Conservation (phyloP, 305 asterid species). For the Plantago rigida region DNA sequence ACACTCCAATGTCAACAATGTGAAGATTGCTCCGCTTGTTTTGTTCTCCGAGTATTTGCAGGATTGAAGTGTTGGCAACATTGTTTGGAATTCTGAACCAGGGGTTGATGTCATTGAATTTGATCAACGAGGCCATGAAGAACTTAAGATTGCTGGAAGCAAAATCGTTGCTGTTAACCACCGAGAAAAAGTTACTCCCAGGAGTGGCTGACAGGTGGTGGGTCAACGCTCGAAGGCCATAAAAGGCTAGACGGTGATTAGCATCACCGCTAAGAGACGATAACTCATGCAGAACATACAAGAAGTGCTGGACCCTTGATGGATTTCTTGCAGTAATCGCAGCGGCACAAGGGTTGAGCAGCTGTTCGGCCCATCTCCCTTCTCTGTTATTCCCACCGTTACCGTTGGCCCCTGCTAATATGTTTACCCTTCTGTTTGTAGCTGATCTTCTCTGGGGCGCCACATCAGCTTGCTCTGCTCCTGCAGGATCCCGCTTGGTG, state of each 20-base stretch:
- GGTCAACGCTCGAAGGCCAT: conserved; percentile 64
- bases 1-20: conserved; percentile 79
- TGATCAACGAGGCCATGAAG: conserved; percentile 54
- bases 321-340: conserved; percentile 56
- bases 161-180: conserved; percentile 30
- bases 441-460: conserved; percentile 25
- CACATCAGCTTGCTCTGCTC: conserved; percentile 18
- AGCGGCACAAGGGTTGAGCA: conserved; percentile 80
- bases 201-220: conserved; percentile 47
- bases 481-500: conserved; percentile 23
- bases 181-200: conserved; percentile 25
- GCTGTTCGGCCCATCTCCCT: conserved; percentile 84
- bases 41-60: conserved; percentile 52
- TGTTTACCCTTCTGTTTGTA: conserved; percentile 32
- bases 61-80: conserved; percentile 65
- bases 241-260: conserved; percentile 62
- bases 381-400: conserved; percentile 41
- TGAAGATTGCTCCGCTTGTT: conserved; percentile 47
- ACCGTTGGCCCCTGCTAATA: conserved; percentile 24
- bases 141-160: conserved; percentile 49
- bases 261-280: conserved; percentile 65
- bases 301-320: conserved; percentile 63
- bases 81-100: conserved; percentile 79
- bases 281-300: conserved; percentile 59
- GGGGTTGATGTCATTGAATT: conserved; percentile 70